These are phyloP conservation scores for Linderina pennispora DNA, from an alignment of 192 early-diverging fungal species.

Conservation along the genomic window DNA sequence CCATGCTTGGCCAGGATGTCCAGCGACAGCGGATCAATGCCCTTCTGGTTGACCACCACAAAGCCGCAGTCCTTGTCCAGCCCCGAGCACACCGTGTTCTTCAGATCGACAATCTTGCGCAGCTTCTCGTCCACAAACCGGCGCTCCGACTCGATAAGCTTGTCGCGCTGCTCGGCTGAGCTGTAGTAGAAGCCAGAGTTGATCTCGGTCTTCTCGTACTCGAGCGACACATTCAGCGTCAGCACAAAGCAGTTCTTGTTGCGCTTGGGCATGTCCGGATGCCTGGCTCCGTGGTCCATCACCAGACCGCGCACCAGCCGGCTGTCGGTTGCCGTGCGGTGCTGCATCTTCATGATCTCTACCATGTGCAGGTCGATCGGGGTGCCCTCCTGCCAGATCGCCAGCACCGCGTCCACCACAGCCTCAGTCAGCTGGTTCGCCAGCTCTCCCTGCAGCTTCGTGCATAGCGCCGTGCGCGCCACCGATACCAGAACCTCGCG, in stretches of 20 bases:
- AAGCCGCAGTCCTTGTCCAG: conserved; percentile 79
- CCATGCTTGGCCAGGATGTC: conserved; percentile 94
- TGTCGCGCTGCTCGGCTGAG: conserved; percentile 96
- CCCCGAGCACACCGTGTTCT: conserved; percentile 87
- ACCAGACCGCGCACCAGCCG: conserved; percentile 90
- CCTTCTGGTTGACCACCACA: conserved; percentile 99
- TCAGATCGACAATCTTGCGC: conserved; percentile 93
- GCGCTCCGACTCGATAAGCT: conserved; percentile 96
- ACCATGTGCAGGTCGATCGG: conserved; percentile 99
- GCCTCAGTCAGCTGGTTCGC: conserved; percentile 95
- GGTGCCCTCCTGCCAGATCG: conserved; percentile 69
- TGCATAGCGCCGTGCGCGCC: conserved; percentile 91
- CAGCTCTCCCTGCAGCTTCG: conserved; percentile 85
- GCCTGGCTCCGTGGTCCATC: conserved; percentile 97
- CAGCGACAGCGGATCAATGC: conserved; percentile 95
- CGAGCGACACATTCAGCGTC: conserved; percentile 94
- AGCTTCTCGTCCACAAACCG: conserved; percentile 92
- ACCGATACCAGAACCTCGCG: conserved; percentile 86
- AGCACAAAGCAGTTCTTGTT: conserved; percentile 85
- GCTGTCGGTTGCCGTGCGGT: conserved; percentile 97
- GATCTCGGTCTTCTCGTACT: conserved; percentile 99
- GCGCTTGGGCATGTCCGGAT: conserved; percentile 98
- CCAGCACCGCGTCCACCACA: conserved; percentile 92
- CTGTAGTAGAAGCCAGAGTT: conserved; percentile 99
- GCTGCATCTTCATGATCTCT: conserved; percentile 99